Conservation (phyloP, 352 stramenopile genomes). For the Phytophthora gonapodyides region DNA sequence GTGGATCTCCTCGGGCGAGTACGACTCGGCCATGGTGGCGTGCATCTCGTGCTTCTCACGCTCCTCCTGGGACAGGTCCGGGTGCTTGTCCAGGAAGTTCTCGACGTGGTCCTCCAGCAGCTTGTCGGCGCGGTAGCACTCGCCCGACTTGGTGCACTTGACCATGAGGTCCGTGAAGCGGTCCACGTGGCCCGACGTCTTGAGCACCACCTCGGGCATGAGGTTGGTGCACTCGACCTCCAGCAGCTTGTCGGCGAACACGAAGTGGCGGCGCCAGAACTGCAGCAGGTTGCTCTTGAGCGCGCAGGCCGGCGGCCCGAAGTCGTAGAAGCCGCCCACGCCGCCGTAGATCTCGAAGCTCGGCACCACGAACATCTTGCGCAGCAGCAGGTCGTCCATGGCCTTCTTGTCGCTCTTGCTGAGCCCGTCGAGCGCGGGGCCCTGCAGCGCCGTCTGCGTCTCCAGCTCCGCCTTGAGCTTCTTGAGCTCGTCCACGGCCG, state of each 20-base stretch:
- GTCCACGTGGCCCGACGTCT: slow-evolving; percentile 99
- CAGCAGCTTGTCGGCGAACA: slow-evolving; percentile 98
- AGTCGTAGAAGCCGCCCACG: slow-evolving; percentile 98
- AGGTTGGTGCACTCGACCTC: slow-evolving; percentile 99
- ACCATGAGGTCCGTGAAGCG: slow-evolving; percentile 99
- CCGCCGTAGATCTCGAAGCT: slow-evolving; percentile 99
- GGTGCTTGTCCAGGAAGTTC: slow-evolving; percentile 93
- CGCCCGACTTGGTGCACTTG: slow-evolving; percentile 96
- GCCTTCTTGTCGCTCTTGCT: slow-evolving; percentile 86
- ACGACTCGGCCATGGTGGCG: slow-evolving; percentile 97
- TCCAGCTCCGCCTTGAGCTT: slow-evolving; percentile 92
- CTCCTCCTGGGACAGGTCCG: slow-evolving; percentile 74
- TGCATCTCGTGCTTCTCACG: slow-evolving; percentile 94
- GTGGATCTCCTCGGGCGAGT: slow-evolving; percentile 97
- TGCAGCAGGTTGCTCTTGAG: slow-evolving; percentile 97
- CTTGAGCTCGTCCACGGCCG: slow-evolving; percentile 94
- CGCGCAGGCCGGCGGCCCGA: slow-evolving; percentile 95
- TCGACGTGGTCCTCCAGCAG: slow-evolving; percentile 99
- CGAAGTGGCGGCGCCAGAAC: slow-evolving; percentile 98
- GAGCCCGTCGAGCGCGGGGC: slow-evolving; percentile 63
- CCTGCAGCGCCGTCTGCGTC: slow-evolving; percentile 76
- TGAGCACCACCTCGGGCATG: slow-evolving; percentile 97
- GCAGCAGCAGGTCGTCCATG: slow-evolving; percentile 97
- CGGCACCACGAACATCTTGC: slow-evolving; percentile 99
- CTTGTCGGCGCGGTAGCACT: slow-evolving; percentile 99